These are phyloP conservation scores for Chlamydomonas incerta DNA, from an alignment of 139 green algal genomes.

Conservation along the genomic window DNA sequence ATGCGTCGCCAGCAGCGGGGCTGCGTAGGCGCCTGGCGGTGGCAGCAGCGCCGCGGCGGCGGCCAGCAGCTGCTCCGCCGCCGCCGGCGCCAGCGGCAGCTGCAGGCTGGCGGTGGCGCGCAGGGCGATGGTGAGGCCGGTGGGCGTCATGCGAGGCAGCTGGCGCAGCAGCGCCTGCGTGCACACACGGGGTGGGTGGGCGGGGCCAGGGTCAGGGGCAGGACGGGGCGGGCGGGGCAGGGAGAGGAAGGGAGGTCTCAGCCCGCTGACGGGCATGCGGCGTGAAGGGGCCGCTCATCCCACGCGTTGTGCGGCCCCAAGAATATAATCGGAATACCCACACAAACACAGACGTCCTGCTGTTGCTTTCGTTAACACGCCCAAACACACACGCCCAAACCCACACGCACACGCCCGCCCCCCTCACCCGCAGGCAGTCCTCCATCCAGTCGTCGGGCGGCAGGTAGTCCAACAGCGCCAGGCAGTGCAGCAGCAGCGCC, in stretches of 20 bases:
- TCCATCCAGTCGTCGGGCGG: background rate
- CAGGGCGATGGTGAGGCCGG: conserved; percentile 15
- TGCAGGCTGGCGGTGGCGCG: conserved; percentile 3
- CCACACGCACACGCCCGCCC: background rate
- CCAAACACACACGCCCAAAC: too few relatives aligned
- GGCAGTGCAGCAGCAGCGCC: conserved; percentile 19
- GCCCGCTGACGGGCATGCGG: too few relatives aligned
- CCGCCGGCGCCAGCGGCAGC: conserved; percentile 6
- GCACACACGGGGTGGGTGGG: background rate
- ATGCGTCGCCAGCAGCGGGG: too few relatives aligned
- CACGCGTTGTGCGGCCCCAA: too few relatives aligned
- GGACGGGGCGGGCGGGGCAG: too few relatives aligned
- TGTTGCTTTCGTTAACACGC: too few relatives aligned
- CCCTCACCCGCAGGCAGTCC: conserved; percentile 5
- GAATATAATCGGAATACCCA: too few relatives aligned
- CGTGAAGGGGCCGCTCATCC: too few relatives aligned
- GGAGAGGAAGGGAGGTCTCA: too few relatives aligned
- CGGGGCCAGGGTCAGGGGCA: too few relatives aligned
- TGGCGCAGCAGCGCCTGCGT: background rate
- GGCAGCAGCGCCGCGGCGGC: background rate
- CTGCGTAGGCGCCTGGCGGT: too few relatives aligned
- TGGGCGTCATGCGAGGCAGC: background rate
- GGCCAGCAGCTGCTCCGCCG: conserved; percentile 12
- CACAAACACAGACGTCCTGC: too few relatives aligned
- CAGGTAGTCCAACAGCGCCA: conserved; percentile 20